Base-by-base conservation (phyloP, 352 stramenopile species). In the Phytopythium sindhum region DNA sequence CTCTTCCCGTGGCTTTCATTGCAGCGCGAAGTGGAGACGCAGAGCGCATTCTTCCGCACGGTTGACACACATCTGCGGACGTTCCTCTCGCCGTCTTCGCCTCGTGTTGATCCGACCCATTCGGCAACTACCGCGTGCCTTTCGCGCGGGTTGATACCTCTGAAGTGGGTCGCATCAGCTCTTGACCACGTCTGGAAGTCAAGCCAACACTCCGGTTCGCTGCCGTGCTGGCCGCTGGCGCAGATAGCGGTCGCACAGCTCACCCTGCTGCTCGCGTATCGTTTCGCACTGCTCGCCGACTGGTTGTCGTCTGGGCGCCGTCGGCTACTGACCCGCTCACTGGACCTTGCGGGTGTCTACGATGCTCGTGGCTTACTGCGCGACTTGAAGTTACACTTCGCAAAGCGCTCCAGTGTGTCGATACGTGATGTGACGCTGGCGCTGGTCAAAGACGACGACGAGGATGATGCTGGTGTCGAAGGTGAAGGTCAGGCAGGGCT, bases 1-100 rank as follows among this genome's bases (percentile, higher is more conserved):
- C 67, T 76, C 23, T 73, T 73, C 48, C 69, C 69, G 19, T 73
- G 69, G 69, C 33, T 45, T 8, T 50, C 69, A 1, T 65, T 76
- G 24, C 47, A 60, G 7, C 21, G 50, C 10, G 69, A 76, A 51
- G 21, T 76, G 7, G 24, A 26, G 4, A 47, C 23, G 12, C 69
- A 76, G 28, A 42, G 47, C 14, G 24, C 54, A 10, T 60, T 67
- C 10, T 71, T 76, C 24, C 35, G 66, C 5, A 28, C 35, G 0
- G 19, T 73, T n/a, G n/a, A 70, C 33, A 37, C 23, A 0, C 55
- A 58, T 33, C 3, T 55, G 28, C 26, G 9, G 8, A 7, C 26
- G 6, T 17, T 37, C 8, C 48, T 37, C 10, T 58, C 31, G 14
- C 33, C 12, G n/a, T 19, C 37, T 37, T 42, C 19, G 51, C 4